Conservation (phyloP, 257 asterid genomes). For the Jacaranda copaia region DNA sequence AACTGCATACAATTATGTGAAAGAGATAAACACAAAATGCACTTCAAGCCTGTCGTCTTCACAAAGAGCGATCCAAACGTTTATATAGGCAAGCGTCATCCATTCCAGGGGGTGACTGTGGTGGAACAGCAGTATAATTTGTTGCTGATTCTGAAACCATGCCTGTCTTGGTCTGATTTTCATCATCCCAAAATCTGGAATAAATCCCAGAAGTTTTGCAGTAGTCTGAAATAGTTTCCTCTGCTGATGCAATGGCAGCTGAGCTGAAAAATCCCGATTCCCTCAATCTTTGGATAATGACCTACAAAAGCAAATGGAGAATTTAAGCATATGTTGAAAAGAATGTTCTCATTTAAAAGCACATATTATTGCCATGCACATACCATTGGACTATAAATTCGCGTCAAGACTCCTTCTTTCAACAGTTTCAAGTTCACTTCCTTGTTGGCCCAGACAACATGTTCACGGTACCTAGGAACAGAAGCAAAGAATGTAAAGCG, state of each 20-base stretch:
- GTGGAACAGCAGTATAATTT: no score
- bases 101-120: no score
- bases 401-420: slow-evolving; percentile 43
- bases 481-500: background rate
- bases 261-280: slow-evolving; percentile 49
- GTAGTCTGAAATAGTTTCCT: slow-evolving; percentile 3
- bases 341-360: background rate
- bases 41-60: no score
- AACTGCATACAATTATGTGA: no score
- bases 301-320: slow-evolving; percentile 31
- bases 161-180: no score
- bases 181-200: no score
- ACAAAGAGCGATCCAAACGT: no score
- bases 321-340: background rate
- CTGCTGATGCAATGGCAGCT: slow-evolving; percentile 39
- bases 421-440: slow-evolving; percentile 41
- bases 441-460: slow-evolving; percentile 53
- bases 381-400: slow-evolving; percentile 56
- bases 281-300: slow-evolving; percentile 48
- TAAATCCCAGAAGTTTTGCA: no score
- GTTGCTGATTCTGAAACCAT: no score
- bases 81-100: no score
- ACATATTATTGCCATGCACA: background rate
- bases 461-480: slow-evolving; percentile 48
- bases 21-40: no score